Base-by-base conservation (phyloP, 2,329 filamentous ascomycete genomes). In the Fusarium gaditjirri region DNA sequence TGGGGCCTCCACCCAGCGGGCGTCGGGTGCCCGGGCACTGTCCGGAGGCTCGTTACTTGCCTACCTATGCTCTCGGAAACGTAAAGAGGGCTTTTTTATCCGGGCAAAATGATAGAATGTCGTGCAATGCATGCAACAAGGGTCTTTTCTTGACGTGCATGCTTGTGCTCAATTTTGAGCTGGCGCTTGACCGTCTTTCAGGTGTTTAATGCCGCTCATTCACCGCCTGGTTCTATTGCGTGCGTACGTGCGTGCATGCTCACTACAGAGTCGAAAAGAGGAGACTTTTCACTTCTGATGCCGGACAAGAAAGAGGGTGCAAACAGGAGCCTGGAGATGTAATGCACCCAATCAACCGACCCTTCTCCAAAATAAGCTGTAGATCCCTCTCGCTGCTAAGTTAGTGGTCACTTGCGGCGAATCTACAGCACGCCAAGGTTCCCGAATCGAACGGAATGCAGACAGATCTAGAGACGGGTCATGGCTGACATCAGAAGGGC, bases 391-490 rank as follows among this genome's bases (percentile, higher is more conserved):
- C 38, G 42, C 36, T 47, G 64, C 57, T 57, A 68, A 53, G 56
- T 44, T 39, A 38, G 43, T 61, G 65, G 65, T 70, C 65, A 70
- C 49, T 65, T 50, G 66, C 53, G 49, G 52, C 23, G 25, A 46
- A 27, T 56, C 39, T 52, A 38, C 50, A 68, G 49, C 44, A 66
- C 31, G 33, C 50, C 44, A 63, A 53, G 65, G 64, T 55, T 16
- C 57, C 68, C 69, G 57, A 63, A 72, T 69, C 68, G 63, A 69
- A 50, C 54, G 68, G 68, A 71, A 71, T 71, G 68, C 63, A 41
- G 68, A 72, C 63, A 71, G 68, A 71, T 71, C 68, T 68, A 43
- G 53, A 68, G 68, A 53, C 49, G 39, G 56, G 25, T 33, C 56
- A 55, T 68, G 58, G 63, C 68, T 71, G 69, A 71, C 63, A 71